Conservation (phyloP, 148 eudicot species). For the Euryodendron excelsum region DNA sequence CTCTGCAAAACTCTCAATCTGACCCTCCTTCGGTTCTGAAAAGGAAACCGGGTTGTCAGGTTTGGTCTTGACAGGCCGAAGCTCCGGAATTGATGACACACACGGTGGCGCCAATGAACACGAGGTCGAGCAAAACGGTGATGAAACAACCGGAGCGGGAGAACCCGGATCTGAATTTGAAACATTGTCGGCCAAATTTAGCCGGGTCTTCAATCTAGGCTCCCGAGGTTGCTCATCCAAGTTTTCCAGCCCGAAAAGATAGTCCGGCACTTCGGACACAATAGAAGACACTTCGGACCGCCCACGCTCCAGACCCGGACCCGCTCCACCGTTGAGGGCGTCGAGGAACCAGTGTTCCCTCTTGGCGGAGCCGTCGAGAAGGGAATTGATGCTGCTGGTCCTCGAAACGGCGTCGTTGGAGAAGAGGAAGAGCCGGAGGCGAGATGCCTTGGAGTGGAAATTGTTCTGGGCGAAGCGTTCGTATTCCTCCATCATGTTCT, state of each 20-base stretch:
- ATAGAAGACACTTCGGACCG: conserved; percentile 79
- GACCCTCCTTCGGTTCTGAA: conserved; percentile 23
- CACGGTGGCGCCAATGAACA: conserved; percentile 35
- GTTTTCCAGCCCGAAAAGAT: conserved; percentile 75
- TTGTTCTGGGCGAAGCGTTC: conserved; percentile 42
- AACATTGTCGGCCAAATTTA: conserved; percentile 30
- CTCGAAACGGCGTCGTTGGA: conserved; percentile 40
- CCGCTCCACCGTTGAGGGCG: conserved; percentile 64
- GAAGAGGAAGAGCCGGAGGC: conserved; percentile 75
- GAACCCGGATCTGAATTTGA: conserved; percentile 71
- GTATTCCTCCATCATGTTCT: conserved; percentile 93
- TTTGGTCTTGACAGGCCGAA: conserved; percentile 67
- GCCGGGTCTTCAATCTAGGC: conserved; percentile 34
- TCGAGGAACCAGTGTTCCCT: conserved; percentile 90
- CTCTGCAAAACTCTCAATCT: conserved; percentile 10
- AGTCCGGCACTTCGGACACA: conserved; percentile 88
- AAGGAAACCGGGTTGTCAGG: conserved; percentile 31
- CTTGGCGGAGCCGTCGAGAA: conserved; percentile 78
- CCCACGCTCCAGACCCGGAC: conserved; percentile 59
- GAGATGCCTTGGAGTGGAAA: conserved; percentile 23
- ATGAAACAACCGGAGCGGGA: conserved; percentile 40
- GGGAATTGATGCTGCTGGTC: conserved; percentile 55
- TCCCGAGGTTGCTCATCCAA: conserved; percentile 53
- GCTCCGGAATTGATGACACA: conserved; percentile 35
- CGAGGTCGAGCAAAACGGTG: conserved; percentile 65